Percentiles rank a stretch among this genome's conserved stretches.
Evolutionary conservation across 2,329 filamentous ascomycete species (phyloP).

Genomic region (Incumbomyces lentus): DNA sequence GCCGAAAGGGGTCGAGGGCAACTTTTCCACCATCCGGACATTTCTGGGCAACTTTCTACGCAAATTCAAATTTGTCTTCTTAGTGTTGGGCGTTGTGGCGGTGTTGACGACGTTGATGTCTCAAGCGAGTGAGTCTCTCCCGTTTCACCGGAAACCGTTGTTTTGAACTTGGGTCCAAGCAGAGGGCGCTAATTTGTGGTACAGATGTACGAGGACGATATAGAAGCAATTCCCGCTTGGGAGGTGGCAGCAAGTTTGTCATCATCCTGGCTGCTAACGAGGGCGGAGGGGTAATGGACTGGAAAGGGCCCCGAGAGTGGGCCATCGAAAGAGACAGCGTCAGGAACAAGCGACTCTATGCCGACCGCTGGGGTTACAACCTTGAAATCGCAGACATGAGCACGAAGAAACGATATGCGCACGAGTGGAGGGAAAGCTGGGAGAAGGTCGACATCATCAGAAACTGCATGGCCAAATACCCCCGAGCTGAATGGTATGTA

Average conservation of each 20-base stretch:
- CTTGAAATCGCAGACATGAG: conserved; percentile 97
- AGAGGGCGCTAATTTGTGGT: conserved; percentile 27
- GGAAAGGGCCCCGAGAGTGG: conserved; percentile 96
- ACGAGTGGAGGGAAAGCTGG: conserved; percentile 99
- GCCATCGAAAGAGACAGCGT: conserved; percentile 95
- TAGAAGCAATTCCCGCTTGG: conserved; percentile 61
- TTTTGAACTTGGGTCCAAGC: too few relatives aligned
- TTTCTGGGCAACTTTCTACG: conserved; percentile 45
- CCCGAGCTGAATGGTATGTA: conserved; percentile 83
- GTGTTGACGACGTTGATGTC: conserved; percentile 17
- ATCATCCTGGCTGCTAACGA: conserved; percentile 89
- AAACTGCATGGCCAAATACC: conserved; percentile 82
- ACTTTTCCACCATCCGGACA: conserved; percentile 26
- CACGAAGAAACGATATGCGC: conserved; percentile 95
- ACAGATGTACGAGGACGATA: conserved; percentile 51
- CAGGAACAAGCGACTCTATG: conserved; percentile 87
- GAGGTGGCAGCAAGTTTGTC: conserved; percentile 82
- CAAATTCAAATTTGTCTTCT: conserved; percentile 51
- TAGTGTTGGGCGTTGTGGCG: conserved; percentile 30
- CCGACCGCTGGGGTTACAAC: conserved; percentile 80
- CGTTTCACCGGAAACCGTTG: too few relatives aligned
- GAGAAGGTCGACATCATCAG: conserved; percentile 95
- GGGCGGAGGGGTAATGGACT: conserved; percentile 96
- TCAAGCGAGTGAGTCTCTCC: conserved; percentile 14
- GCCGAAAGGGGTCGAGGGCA: conserved; percentile 26